A percentile compares a stretch with the other conserved stretches of the same genome.
Conservation (phyloP, 495 filamentous ascomycete species). For the Amorphotheca resinae region DNA sequence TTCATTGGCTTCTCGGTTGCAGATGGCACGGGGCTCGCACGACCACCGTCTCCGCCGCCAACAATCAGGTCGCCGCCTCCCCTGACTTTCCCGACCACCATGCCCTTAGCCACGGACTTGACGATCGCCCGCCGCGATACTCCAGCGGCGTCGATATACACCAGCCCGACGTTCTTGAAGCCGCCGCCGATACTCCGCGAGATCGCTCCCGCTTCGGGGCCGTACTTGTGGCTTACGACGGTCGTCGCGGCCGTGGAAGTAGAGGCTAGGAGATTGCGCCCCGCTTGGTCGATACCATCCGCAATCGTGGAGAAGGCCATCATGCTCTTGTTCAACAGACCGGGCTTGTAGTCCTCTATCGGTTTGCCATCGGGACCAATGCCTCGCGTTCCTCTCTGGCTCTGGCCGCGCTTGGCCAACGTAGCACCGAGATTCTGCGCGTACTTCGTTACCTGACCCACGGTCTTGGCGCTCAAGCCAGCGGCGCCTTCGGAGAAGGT, state of each 20-base stretch:
- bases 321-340: slow-evolving; percentile 84
- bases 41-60: slow-evolving; percentile 54
- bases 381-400: slow-evolving; percentile 32
- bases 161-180: slow-evolving; percentile 88
- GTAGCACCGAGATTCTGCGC: slow-evolving; percentile 82
- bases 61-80: slow-evolving; percentile 80
- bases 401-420: slow-evolving; percentile 43
- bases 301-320: slow-evolving; percentile 94
- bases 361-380: slow-evolving; percentile 51
- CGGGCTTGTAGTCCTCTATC: slow-evolving; percentile 64
- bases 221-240: slow-evolving; percentile 75
- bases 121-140: slow-evolving; percentile 80
- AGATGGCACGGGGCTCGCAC: background rate
- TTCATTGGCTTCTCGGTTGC: background rate
- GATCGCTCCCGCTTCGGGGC: slow-evolving; percentile 66
- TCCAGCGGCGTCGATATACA: slow-evolving; percentile 94
- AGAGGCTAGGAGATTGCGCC: slow-evolving; percentile 58
- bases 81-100: slow-evolving; percentile 82
- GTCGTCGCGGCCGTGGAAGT: slow-evolving; percentile 64
- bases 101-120: slow-evolving; percentile 92
- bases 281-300: slow-evolving; percentile 81
- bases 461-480: slow-evolving; percentile 68
- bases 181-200: slow-evolving; percentile 64
- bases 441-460: slow-evolving; percentile 64
- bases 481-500: slow-evolving; percentile 66